phyloP scores from a whole-genome alignment of 208 protist species.

The Leishmania lainsoni region DNA sequence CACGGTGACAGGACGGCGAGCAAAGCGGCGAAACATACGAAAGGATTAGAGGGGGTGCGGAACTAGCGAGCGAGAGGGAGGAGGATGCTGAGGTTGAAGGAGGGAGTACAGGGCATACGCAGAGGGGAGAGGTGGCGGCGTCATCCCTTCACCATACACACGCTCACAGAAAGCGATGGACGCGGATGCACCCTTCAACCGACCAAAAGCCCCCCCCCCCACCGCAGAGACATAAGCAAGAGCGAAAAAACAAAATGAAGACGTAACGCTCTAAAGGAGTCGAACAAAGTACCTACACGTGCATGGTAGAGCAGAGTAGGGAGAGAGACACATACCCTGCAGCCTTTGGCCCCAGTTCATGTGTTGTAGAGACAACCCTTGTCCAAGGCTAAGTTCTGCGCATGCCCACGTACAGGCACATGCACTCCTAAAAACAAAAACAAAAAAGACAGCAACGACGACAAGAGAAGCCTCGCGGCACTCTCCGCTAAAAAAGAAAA shows the following conservation, averaged over 20 bases:
- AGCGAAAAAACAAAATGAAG: too few relatives aligned
- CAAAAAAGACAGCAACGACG: background rate
- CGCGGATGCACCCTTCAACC: background rate
- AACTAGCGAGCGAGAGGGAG: background rate
- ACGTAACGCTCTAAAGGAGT: background rate
- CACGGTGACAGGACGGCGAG: constrained; percentile 1
- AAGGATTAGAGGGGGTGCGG: too few relatives aligned
- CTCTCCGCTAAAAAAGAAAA: background rate
- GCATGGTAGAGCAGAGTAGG: background rate
- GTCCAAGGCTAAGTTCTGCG: too few relatives aligned
- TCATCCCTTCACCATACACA: constrained; percentile 1
- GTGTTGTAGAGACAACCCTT: too few relatives aligned
- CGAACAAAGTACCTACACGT: background rate
- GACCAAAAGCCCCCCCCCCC: background rate
- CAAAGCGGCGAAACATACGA: background rate
- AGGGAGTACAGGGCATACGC: background rate
- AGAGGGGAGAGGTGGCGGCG: background rate
- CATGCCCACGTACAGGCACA: too few relatives aligned
- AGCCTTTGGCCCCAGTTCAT: background rate
- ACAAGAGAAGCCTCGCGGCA: background rate
- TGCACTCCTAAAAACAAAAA: background rate
- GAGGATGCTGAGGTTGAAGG: background rate
- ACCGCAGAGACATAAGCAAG: background rate
- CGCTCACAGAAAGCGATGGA: background rate
- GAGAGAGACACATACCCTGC: background rate